Percentiles rank a stretch among this genome's conserved stretches.
Evolutionary conservation across 164 flowering plant genomes (phyloP).

Genomic region (Brasenia schreberi): DNA sequence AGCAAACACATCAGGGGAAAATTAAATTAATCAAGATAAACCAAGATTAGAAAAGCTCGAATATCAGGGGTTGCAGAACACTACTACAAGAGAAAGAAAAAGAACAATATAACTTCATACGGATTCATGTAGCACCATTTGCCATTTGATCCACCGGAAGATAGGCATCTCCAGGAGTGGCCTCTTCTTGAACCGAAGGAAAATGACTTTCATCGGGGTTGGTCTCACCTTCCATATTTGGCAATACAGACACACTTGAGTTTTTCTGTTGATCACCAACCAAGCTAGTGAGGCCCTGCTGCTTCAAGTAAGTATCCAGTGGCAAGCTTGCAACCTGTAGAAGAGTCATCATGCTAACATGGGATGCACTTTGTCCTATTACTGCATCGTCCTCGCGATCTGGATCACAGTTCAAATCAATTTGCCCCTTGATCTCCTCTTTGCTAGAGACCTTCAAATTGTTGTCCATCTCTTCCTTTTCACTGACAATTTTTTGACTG

Average conservation of each 20-base stretch:
- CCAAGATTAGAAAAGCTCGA: too few relatives aligned
- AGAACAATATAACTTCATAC: background rate
- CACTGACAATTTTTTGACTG: slow-evolving; percentile 15
- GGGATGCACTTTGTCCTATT: slow-evolving; percentile 12
- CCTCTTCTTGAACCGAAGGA: background rate
- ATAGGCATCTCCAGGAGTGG: background rate
- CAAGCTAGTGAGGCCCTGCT: slow-evolving; percentile 66
- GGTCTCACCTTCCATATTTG: slow-evolving; percentile 25
- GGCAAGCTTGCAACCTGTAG: slow-evolving; percentile 65
- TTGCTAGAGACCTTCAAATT: background rate
- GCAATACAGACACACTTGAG: slow-evolving; percentile 23
- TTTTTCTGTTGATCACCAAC: slow-evolving; percentile 34
- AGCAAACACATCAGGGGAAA: too few relatives aligned
- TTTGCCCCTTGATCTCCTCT: slow-evolving; percentile 17
- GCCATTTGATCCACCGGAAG: background rate
- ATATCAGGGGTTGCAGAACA: too few relatives aligned
- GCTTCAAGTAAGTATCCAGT: slow-evolving; percentile 60
- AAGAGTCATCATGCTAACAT: slow-evolving; percentile 59
- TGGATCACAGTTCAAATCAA: slow-evolving; percentile 68
- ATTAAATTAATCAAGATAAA: too few relatives aligned
- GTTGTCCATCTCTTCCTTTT: slow-evolving; percentile 15
- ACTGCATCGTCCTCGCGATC: slow-evolving; percentile 34
- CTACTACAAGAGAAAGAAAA: background rate
- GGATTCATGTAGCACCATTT: background rate
- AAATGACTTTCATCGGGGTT: slow-evolving; percentile 16